phyloP scores from a whole-genome alignment of 2,329 filamentous ascomycete genomes.

The Hypomyces perniciosus region DNA sequence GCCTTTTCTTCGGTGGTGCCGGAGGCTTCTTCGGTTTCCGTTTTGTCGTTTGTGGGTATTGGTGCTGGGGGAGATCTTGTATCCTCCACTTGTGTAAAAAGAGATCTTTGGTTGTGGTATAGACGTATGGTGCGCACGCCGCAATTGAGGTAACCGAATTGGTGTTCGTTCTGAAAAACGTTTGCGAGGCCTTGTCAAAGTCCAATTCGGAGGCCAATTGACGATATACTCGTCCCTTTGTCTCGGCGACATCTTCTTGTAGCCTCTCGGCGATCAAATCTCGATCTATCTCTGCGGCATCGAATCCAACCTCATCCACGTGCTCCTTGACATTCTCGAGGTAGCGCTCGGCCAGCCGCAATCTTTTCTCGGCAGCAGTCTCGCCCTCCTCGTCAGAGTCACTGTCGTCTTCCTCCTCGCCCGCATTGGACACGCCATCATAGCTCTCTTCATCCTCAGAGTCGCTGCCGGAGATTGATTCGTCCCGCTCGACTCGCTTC shows the following conservation, averaged over 20 bases:
- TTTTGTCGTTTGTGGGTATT: conserved; percentile 53
- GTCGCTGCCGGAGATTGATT: conserved; percentile 82
- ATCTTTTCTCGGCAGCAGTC: conserved; percentile 80
- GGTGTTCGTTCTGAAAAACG: conserved; percentile 73
- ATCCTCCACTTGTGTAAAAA: conserved; percentile 86
- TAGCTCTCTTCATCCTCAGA: conserved; percentile 58
- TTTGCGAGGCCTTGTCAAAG: conserved; percentile 60
- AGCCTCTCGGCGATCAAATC: conserved; percentile 87
- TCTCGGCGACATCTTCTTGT: conserved; percentile 86
- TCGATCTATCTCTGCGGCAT: conserved; percentile 87
- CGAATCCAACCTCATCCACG: conserved; percentile 76
- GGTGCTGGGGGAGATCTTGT: conserved; percentile 56
- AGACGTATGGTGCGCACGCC: conserved; percentile 71
- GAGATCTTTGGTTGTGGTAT: conserved; percentile 83
- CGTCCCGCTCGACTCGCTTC: conserved; percentile 49
- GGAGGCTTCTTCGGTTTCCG: conserved; percentile 53
- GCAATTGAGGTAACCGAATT: conserved; percentile 74
- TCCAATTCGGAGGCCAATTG: conserved; percentile 68
- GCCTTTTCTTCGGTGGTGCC: conserved; percentile 55
- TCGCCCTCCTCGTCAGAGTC: conserved; percentile 71
- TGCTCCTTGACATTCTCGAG: conserved; percentile 83
- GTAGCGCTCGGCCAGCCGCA: conserved; percentile 86
- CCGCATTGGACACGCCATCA: conserved; percentile 35
- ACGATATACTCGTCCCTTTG: conserved; percentile 83
- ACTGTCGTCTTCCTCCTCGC: conserved; percentile 38